Base-by-base conservation (phyloP, 805 yeast genomes). In the Teunomyces barrocoloradensis region DNA sequence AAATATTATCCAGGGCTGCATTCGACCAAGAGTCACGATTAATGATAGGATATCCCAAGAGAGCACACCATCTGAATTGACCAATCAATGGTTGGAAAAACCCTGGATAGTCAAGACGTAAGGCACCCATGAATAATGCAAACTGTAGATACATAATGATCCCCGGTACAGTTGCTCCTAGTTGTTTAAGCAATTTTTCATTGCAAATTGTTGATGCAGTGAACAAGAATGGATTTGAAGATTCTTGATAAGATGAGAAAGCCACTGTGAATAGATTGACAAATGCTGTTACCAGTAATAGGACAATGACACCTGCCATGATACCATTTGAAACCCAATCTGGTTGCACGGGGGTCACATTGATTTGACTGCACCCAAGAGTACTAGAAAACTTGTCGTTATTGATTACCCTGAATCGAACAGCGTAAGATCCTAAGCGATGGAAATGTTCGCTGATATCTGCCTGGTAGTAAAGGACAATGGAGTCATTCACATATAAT, bases 121-220 rank as follows among this genome's bases (percentile, higher is more conserved):
- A 64, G 3, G 80, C 84, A 5, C 78, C 79, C 53, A 78, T 69
- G 57, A 82, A 79, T 37, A 81, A 73, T 1, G 82, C 77, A 64
- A 77, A 84, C 57, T 85, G 89, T 29, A 81, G 57, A 60, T 82
- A 83, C 15, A 71, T 61, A 1, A 83, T 52, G 37, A 78, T 72
- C 32, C 79, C 79, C 3, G 68, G 64, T 6, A 74, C 69, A 10
- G 77, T 73, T 1, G 88, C 85, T 42, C 79, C 81, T 39, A 82
- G 56, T 44, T 84, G 82, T 37, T 73, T 70, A 32, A 84, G 65
- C 42, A 83, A 67, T 2, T 79, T 74, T 27, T 74, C 80, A 55
- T 80, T 81, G 59, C 86, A 81, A 41, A 80, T 80, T 25, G 83
- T 77, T 5, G 86, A 73, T 21, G 84, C 84, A 48, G 69, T 56